Conservation (phyloP, 73 alveolate genomes). For the Paramecium bursaria region DNA sequence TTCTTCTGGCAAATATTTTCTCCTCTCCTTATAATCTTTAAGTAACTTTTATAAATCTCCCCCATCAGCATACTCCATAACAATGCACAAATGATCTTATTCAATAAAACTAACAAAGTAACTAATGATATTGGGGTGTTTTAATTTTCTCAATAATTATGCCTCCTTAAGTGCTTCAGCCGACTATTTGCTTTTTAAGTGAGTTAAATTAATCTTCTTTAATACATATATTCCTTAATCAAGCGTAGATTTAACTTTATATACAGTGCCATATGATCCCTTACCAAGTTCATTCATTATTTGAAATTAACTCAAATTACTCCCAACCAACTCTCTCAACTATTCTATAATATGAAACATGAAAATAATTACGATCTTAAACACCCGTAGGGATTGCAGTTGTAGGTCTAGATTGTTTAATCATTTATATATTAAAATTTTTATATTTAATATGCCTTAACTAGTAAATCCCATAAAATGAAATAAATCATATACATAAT, state of each 20-base stretch:
- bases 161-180: conserved; percentile 92
- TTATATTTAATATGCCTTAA: too few species aligned
- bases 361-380: neutral
- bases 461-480: too few species aligned
- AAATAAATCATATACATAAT: too few species aligned
- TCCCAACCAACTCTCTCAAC: conserved; percentile 55
- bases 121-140: conserved; percentile 89
- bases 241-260: conserved; percentile 79
- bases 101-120: conserved; percentile 92
- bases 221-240: conserved; percentile 86
- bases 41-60: conserved; percentile 92
- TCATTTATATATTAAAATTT: conserved; percentile 20
- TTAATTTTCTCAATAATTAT: conserved; percentile 82
- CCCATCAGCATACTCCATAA: conserved; percentile 97
- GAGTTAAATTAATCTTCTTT: conserved; percentile 91
- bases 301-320: conserved; percentile 80
- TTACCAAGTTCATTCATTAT: conserved; percentile 89
- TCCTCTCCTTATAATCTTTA: conserved; percentile 64
- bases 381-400: conserved; percentile 37
- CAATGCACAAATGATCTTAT: conserved; percentile 87
- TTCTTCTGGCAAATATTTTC: conserved; percentile 76
- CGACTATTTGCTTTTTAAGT: conserved; percentile 77
- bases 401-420: conserved; percentile 62
- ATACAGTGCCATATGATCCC: conserved; percentile 95
- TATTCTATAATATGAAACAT: too few species aligned